Percentiles rank a stretch among this genome's conserved stretches.
Evolutionary conservation across 169 alveolate genomes (phyloP).

Genomic region (Ichthyophthirius multifiliis): DNA sequence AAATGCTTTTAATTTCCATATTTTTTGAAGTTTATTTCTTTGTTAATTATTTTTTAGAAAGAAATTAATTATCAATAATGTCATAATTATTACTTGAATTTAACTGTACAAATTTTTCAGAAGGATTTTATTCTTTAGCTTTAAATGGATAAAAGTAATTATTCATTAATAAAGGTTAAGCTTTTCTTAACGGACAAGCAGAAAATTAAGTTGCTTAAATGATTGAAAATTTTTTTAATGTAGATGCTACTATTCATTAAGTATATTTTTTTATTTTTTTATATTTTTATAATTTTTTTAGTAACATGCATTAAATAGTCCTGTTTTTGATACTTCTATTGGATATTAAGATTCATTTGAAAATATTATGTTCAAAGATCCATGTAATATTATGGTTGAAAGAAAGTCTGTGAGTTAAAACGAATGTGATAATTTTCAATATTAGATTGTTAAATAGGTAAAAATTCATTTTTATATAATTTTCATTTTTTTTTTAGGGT

Average conservation of each 20-base stretch:
- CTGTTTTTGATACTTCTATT: background rate
- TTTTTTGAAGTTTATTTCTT: conserved; percentile 18
- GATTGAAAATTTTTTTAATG: background rate
- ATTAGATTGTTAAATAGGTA: background rate
- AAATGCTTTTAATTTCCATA: conserved; percentile 20
- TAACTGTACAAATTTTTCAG: conserved; percentile 1
- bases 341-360: background rate
- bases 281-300: background rate
- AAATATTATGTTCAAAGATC: background rate
- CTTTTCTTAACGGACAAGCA: background rate
- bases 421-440: background rate
- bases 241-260: conserved; percentile 10
- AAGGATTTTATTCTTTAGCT: conserved; percentile 13
- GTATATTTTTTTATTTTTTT: background rate
- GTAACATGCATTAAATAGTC: conserved; percentile 26
- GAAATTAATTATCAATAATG: background rate
- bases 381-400: background rate
- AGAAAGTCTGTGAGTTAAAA: background rate
- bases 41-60: background rate
- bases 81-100: conserved; percentile 3
- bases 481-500: too few species aligned
- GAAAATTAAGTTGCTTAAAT: background rate
- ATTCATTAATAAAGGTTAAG: background rate
- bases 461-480: background rate
- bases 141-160: background rate